Evolutionary conservation across 1,284 basidiomycete genomes (phyloP), one percentile per base, ranked within the genome.

Genomic region (Phaffia rhodozyma): DNA sequence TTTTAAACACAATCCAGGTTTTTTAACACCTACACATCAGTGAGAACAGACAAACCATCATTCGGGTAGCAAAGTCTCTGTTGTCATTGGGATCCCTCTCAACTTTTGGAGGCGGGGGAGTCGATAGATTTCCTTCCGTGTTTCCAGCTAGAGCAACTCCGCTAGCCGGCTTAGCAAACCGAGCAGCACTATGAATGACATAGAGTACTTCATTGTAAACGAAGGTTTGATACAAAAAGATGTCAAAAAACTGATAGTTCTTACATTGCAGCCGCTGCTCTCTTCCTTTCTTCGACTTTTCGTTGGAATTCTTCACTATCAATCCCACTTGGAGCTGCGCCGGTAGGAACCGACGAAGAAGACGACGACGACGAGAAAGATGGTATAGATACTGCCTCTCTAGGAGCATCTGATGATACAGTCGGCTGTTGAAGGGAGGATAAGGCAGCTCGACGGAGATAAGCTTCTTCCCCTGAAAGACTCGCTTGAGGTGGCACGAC

Each of bases 11-110:
- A 43, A 16, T 11, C 38, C 13, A 2, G 13, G 16, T 7, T 2
- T 43, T 43, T 5, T 16, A 16, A 43, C 13, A 16, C 13, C 38
- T 43, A 43, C 2, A 16, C 2, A 11, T 11, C 5, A 16, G 16
- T 11, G 13, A 16, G 13, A 11, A 43, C 13, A 7, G 16, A 43
- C 38, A 16, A 43, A 43, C 38, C 63, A 65, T 65, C 58, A 65
- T 60, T 27, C 63, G 47, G 2, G 34, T 43, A 9, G 63, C 63
- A 51, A 65, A 65, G 43, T 65, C 63, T 9, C 63, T n/a, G 48
- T 48, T 48, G 50, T 65, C 63, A 48, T 61, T 54, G 5, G 38
- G 38, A 43, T 43, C 38, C 13, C 38, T 43, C 38, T 43, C 38
- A 16, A 16, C 38, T 16, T 43, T 43, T 43, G 38, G 38, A 43